Conservation (phyloP, 2,329 filamentous ascomycete species). For the Aspergillus quadricinctus region DNA sequence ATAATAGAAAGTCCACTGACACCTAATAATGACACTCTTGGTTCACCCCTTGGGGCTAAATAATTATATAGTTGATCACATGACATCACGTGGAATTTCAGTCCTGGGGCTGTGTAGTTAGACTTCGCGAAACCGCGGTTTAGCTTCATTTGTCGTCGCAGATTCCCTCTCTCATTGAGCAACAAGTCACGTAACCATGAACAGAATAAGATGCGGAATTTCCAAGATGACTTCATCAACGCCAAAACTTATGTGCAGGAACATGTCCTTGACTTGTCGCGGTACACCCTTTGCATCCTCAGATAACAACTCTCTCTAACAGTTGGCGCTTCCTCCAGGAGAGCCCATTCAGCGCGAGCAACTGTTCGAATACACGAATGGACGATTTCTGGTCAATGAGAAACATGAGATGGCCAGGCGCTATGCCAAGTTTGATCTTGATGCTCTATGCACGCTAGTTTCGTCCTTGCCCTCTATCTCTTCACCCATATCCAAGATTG, state of each 20-base stretch:
- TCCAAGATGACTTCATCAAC: neutral
- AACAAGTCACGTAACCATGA: neutral
- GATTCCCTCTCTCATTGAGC: too few species aligned
- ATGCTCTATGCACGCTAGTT: slow-evolving; percentile 25
- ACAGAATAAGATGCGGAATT: neutral
- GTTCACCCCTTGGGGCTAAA: neutral
- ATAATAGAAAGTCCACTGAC: too few species aligned
- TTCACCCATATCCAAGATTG: slow-evolving; percentile 23
- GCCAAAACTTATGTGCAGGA: neutral
- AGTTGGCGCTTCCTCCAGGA: neutral
- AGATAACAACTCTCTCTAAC: neutral
- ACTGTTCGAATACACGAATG: slow-evolving; percentile 26
- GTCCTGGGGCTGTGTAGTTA: too few species aligned
- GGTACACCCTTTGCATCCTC: neutral
- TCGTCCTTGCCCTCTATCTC: slow-evolving; percentile 12
- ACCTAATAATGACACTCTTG: neutral
- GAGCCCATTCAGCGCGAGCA: slow-evolving; percentile 2
- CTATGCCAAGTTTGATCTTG: slow-evolving; percentile 26
- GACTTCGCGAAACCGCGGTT: too few species aligned
- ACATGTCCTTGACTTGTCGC: neutral
- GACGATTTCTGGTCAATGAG: slow-evolving; percentile 26
- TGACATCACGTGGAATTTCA: too few species aligned
- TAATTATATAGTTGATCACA: neutral
- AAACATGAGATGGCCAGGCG: slow-evolving; percentile 18
- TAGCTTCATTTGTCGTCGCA: too few species aligned